These are phyloP conservation scores for Saccharum spontaneum DNA, from an alignment of 176 grass and related monocot species.

Conservation along the genomic window DNA sequence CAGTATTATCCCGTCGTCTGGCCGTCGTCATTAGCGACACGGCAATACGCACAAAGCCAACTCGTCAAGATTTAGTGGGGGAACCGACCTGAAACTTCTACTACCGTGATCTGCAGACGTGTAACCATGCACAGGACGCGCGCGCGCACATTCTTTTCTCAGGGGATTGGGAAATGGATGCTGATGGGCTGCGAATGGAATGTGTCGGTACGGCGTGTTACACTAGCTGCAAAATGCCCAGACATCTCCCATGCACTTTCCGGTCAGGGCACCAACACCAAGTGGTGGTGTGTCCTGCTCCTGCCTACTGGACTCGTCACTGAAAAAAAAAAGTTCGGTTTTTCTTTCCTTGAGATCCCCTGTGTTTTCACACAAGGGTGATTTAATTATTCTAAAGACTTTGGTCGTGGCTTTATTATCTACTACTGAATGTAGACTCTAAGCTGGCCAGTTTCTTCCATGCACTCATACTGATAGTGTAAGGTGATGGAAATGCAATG, in stretches of 20 bases:
- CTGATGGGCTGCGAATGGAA: neutral
- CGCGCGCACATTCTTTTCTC: neutral
- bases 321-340: neutral
- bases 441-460: neutral
- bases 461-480: neutral
- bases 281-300: neutral
- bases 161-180: neutral
- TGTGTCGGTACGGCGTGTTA: neutral
- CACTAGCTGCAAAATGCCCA: neutral
- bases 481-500: neutral
- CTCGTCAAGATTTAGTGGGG: neutral
- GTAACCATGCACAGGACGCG: neutral
- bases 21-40: too few relatives aligned
- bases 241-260: neutral
- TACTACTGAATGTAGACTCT: neutral
- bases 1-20: too few relatives aligned
- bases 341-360: neutral
- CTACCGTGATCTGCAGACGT: too few relatives aligned
- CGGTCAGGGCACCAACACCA: neutral
- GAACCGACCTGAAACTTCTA: neutral
- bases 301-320: slow-evolving; percentile 7
- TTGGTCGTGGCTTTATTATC: neutral
- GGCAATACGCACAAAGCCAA: too few relatives aligned
- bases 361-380: neutral
- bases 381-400: neutral